Evolutionary conservation across 2,329 filamentous ascomycete genomes (phyloP).

Genomic region (Neofusicoccum kwambonambiense): DNA sequence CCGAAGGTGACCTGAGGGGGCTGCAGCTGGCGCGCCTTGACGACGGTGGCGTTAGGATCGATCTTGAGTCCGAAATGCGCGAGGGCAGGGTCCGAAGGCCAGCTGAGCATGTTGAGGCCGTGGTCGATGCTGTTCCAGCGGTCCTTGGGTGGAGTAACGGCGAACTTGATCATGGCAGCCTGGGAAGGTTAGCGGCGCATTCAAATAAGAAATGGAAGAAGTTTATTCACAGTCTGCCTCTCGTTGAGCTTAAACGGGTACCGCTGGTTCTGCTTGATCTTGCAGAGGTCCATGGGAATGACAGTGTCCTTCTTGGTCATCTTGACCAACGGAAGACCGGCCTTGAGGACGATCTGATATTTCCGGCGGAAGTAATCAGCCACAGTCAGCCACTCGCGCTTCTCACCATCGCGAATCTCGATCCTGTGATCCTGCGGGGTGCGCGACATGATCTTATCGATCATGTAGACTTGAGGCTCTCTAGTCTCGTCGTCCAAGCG

Average conservation of each 20-base stretch:
- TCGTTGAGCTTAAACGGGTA: constrained; percentile 60
- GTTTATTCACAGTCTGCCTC: constrained; percentile 57
- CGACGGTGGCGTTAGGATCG: constrained; percentile 58
- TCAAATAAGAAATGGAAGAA: constrained; percentile 26
- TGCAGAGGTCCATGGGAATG: constrained; percentile 58
- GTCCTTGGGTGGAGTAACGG: constrained; percentile 71
- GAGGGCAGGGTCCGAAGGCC: constrained; percentile 68
- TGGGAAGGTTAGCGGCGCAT: not conserved
- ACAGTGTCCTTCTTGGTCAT: constrained; percentile 56
- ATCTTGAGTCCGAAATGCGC: constrained; percentile 73
- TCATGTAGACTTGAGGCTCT: constrained; percentile 45
- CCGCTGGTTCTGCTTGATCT: constrained; percentile 54
- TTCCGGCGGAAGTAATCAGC: constrained; percentile 54
- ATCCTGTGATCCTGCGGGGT: constrained; percentile 48
- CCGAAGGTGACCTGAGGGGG: constrained; percentile 71
- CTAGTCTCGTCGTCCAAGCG: constrained; percentile 28
- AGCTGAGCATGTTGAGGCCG: constrained; percentile 66
- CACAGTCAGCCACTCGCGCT: constrained; percentile 49
- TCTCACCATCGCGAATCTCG: constrained; percentile 56
- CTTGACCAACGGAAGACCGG: constrained; percentile 55
- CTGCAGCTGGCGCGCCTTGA: constrained; percentile 67
- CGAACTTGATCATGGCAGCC: constrained; percentile 85
- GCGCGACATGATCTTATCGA: constrained; percentile 49
- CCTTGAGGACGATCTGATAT: constrained; percentile 51
- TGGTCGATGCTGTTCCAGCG: constrained; percentile 68